phyloP scores from a whole-genome alignment of 108 stramenopile species.

The Asterionellopsis glacialis region DNA sequence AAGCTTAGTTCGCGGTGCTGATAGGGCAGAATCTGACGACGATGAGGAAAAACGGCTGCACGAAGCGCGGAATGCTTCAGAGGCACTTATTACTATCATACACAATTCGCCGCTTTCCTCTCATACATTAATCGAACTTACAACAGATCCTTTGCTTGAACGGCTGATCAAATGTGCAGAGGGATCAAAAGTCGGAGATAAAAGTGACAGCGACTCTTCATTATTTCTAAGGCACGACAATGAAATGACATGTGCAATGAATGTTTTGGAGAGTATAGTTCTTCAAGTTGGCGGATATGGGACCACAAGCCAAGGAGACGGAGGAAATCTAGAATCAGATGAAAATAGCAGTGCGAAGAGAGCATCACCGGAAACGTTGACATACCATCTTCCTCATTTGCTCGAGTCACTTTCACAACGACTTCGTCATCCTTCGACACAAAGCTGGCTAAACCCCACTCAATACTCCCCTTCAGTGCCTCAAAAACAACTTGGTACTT shows the following conservation, averaged over 20 bases:
- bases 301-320: slow-evolving; percentile 35
- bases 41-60: slow-evolving; percentile 28
- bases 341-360: slow-evolving; percentile 4
- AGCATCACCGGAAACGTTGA: slow-evolving; percentile 45
- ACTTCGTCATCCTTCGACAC: slow-evolving; percentile 42
- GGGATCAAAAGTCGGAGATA: slow-evolving; percentile 8
- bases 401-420: slow-evolving; percentile 36
- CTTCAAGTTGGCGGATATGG: slow-evolving; percentile 89
- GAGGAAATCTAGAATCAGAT: slow-evolving; percentile 4
- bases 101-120: slow-evolving; percentile 77
- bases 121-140: slow-evolving; percentile 45
- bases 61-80: slow-evolving; percentile 64
- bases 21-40: slow-evolving; percentile 19
- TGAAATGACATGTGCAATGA: slow-evolving; percentile 71
- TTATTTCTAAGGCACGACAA: slow-evolving; percentile 62
- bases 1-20: slow-evolving; percentile 33
- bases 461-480: slow-evolving; percentile 57
- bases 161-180: slow-evolving; percentile 35
- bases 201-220: background rate
- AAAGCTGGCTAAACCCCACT: slow-evolving; percentile 53
- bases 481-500: slow-evolving; percentile 63
- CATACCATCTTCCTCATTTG: slow-evolving; percentile 43
- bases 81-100: slow-evolving; percentile 80
- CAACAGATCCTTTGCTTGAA: slow-evolving; percentile 52
- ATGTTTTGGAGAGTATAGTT: slow-evolving; percentile 77